Evolutionary conservation across 345 rosid genomes (phyloP), one percentile per base, ranked within the genome.

Genomic region (Eucalyptus lansdowneana): DNA sequence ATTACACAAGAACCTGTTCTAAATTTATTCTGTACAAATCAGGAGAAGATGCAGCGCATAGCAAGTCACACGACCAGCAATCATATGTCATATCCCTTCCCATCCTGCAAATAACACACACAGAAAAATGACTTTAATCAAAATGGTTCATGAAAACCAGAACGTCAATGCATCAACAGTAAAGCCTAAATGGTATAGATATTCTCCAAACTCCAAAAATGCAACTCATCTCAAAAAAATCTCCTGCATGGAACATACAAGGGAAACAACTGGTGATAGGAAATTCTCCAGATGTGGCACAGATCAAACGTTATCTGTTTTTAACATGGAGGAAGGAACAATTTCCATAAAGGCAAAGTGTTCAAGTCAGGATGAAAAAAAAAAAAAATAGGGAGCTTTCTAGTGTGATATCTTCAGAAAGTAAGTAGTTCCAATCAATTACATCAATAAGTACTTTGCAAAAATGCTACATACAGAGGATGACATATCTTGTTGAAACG

Each of bases 11-110:
- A 86, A 97, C 99, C 99, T 98, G 97, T 87, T 98, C 98, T 90
- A 98, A 93, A 93, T 98, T 98, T 89, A 98, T 96, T 90, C 99
- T 92, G 91, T 96, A 98, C n/a, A 97, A 80, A 91, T 97, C 98
- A 87, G 99, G 95, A 65, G 99, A 97, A n/a, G 98, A 97, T 87
- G 99, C 99, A 91, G 99, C 99, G 89, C 99, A 98, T 88, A 98
- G 94, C 92, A 98, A 94, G 95, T 98, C 99, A 94, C 98, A 98
- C 45, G 99, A 95, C 98, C 99, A 96, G 92, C 89, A 88, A 92
- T 97, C 97, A 92, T 97, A 97, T 27, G 95, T 87, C 90, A 96
- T 96, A 89, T 97, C 97, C 91, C 99, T 97, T 86, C 99, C 99
- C 99, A 97, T 96, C 93, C 99, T 98, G 93, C 65, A 45, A 87